A percentile compares a stretch with the other conserved stretches of the same genome.
Conservation (phyloP, 805 yeast genomes). For the Peterozyma toletana region DNA sequence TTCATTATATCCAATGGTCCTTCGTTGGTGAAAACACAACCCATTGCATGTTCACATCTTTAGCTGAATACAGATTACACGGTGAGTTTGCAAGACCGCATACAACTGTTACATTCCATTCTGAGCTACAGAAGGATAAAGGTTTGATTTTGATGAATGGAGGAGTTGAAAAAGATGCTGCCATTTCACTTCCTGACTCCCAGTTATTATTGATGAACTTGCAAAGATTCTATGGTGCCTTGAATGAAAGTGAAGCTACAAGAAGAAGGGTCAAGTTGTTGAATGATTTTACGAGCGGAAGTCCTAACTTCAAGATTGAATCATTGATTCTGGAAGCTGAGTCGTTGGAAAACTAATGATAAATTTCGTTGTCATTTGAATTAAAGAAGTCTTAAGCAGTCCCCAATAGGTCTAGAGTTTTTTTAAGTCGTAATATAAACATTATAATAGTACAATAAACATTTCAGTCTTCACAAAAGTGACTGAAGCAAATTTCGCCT, state of each 20-base stretch:
- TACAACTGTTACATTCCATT: constrained; percentile 83
- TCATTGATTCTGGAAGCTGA: constrained; percentile 66
- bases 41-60: constrained; percentile 85
- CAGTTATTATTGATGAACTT: constrained; percentile 68
- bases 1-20: constrained; percentile 92
- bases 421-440: too few relatives aligned
- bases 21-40: constrained; percentile 78
- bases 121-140: constrained; percentile 57
- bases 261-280: constrained; percentile 51
- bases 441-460: too few relatives aligned
- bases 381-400: too few relatives aligned
- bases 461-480: too few relatives aligned
- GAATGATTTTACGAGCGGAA: constrained; percentile 64
- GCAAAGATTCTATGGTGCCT: constrained; percentile 79
- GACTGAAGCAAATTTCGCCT: too few relatives aligned
- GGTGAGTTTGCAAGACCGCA: constrained; percentile 93
- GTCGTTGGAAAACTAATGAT: constrained; percentile 43
- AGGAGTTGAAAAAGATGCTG: constrained; percentile 62
- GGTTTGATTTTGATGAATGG: constrained; percentile 82
- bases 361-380: not conserved
- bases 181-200: constrained; percentile 65
- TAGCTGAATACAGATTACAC: constrained; percentile 88
- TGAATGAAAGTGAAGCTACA: constrained; percentile 32
- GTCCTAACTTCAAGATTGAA: constrained; percentile 58
- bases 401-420: too few relatives aligned